Conservation (phyloP, 2,329 filamentous ascomycete species). For the Pyrenophora tritici-repentis region DNA sequence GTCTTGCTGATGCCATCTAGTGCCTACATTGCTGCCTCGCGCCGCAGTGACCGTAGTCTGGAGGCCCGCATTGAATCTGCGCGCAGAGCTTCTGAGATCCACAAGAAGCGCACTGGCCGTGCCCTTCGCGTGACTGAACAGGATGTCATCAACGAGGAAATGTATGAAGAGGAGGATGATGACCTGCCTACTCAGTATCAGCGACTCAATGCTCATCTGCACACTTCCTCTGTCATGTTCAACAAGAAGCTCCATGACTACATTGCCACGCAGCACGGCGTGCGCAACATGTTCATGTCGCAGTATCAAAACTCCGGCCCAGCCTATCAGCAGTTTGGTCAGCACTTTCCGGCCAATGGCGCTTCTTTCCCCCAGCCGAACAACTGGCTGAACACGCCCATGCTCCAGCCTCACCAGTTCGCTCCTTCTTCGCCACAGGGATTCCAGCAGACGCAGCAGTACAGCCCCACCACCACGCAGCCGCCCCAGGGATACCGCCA, state of each 20-base stretch:
- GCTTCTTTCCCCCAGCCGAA: constrained; percentile 23
- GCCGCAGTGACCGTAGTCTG: constrained; percentile 81
- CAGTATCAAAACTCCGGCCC: constrained; percentile 30
- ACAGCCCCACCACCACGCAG: constrained; percentile 31
- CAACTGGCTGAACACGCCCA: constrained; percentile 39
- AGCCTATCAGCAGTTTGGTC: constrained; percentile 19
- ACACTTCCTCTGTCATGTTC: constrained; percentile 64
- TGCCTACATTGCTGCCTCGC: constrained; percentile 89
- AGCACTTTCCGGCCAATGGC: constrained; percentile 30
- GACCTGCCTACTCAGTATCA: constrained; percentile 71
- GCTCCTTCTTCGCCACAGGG: constrained; percentile 34
- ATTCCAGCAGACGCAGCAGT: constrained; percentile 24
- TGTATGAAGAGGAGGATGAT: constrained; percentile 95
- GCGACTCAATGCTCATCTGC: constrained; percentile 65
- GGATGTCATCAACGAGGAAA: constrained; percentile 87
- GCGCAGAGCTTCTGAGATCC: constrained; percentile 83
- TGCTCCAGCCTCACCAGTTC: constrained; percentile 43
- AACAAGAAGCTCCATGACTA: constrained; percentile 66
- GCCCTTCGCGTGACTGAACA: constrained; percentile 80
- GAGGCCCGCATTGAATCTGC: constrained; percentile 90
- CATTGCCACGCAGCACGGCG: constrained; percentile 62
- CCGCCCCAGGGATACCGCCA: constrained; percentile 46
- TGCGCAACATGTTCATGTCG: constrained; percentile 52
- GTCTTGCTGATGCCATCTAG: constrained; percentile 50
- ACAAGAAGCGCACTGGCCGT: constrained; percentile 85